Evolutionary conservation across 176 grass and related monocot genomes (phyloP).

Genomic region (Zea luxurians): DNA sequence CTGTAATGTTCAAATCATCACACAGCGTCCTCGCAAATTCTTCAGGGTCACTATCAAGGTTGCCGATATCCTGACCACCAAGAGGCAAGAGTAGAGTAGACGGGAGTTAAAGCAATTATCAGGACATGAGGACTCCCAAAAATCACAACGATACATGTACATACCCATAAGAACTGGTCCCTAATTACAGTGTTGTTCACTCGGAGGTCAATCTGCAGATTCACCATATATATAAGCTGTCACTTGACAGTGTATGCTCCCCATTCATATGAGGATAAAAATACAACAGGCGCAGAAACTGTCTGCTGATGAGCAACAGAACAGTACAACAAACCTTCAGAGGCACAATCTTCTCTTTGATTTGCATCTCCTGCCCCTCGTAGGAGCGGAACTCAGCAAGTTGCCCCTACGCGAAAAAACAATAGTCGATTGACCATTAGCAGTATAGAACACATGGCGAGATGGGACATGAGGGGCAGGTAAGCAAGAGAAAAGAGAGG

Average conservation of each 20-base stretch:
- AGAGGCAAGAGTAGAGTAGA: not conserved
- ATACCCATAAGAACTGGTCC: slow-evolving; percentile 89
- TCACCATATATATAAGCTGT: slow-evolving; percentile 2
- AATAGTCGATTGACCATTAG: not conserved
- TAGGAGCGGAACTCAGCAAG: slow-evolving; percentile 84
- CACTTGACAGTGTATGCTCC: not conserved
- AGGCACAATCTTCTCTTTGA: slow-evolving; percentile 90
- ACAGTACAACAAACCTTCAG: slow-evolving; percentile 66
- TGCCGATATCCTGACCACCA: slow-evolving; percentile 73
- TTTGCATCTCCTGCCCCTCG: slow-evolving; percentile 95
- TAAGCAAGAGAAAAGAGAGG: not conserved
- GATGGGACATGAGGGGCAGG: no score
- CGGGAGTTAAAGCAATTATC: not conserved
- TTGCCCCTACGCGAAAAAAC: slow-evolving; percentile 52
- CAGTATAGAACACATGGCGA: not conserved
- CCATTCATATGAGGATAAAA: slow-evolving; percentile 12
- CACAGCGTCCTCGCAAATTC: slow-evolving; percentile 91
- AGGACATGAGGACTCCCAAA: not conserved
- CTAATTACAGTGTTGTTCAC: slow-evolving; percentile 87
- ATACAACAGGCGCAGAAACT: not conserved
- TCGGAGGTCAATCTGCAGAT: slow-evolving; percentile 81
- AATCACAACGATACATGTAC: slow-evolving; percentile 28
- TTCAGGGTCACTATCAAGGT: slow-evolving; percentile 92
- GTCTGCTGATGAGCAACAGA: not conserved
- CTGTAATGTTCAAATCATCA: slow-evolving; percentile 75